These are phyloP conservation scores for Naegleria fowleri DNA, from an alignment of 208 protist genomes.

Conservation along the genomic window DNA sequence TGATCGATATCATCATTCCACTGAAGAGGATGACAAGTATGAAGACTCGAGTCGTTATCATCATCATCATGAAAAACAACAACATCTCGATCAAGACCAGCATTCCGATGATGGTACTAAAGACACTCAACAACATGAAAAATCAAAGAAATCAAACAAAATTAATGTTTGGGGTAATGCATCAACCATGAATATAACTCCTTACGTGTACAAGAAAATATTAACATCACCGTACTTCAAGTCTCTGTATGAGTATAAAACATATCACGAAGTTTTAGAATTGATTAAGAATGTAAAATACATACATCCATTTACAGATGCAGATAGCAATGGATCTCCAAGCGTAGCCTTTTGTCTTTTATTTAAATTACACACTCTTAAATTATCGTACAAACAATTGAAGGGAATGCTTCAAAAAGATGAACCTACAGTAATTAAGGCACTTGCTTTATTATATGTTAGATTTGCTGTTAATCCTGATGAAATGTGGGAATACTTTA, in stretches of 20 bases:
- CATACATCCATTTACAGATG: not conserved
- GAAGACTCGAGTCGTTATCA: too few relatives aligned
- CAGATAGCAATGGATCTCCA: not conserved
- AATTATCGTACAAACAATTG: conserved; percentile 10
- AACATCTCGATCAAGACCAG: too few relatives aligned
- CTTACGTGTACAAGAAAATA: not conserved
- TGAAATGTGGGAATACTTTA: not conserved
- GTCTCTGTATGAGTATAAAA: not conserved
- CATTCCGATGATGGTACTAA: too few relatives aligned
- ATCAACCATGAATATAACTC: not conserved
- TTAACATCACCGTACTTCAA: not conserved
- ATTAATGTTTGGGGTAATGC: not conserved
- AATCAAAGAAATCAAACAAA: not conserved
- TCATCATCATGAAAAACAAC: too few relatives aligned
- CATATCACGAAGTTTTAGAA: conserved; percentile 5
- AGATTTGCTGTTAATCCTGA: not conserved
- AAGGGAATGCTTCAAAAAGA: not conserved
- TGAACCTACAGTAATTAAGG: not conserved
- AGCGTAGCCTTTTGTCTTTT: not conserved
- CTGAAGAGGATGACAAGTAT: too few relatives aligned
- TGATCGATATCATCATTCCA: too few relatives aligned
- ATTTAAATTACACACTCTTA: not conserved
- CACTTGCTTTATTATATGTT: not conserved
- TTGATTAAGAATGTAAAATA: conserved; percentile 14
- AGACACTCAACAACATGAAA: too few relatives aligned